Conservation (phyloP, 768 basidiomycete genomes). For the Lactifluus volemus region DNA sequence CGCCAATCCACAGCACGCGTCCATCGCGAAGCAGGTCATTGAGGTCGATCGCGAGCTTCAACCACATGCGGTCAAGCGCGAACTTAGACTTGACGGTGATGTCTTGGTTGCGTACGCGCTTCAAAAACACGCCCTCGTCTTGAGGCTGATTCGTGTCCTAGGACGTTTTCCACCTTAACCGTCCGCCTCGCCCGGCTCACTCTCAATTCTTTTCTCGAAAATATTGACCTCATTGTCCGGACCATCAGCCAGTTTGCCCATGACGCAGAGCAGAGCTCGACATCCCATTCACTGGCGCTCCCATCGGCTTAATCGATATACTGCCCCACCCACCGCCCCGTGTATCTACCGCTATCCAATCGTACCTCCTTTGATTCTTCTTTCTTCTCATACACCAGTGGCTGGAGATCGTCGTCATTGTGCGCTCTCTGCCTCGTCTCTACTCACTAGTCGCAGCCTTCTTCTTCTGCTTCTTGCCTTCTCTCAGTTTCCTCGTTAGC, state of each 20-base stretch:
- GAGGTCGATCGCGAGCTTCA: conserved; percentile 85
- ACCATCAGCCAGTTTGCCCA: conserved; percentile 77
- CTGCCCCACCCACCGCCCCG: conserved; percentile 16
- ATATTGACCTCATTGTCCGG: conserved; percentile 75
- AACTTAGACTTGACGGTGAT: conserved; percentile 56
- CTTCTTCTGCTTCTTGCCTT: conserved; percentile 91
- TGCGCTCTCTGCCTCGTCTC: conserved; percentile 34
- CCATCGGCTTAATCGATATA: conserved; percentile 7
- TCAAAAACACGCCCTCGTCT: conserved; percentile 2
- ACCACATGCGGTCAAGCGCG: conserved; percentile 66
- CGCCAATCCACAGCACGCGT: conserved; percentile 60
- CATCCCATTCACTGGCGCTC: not conserved
- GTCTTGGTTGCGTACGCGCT: conserved; percentile 65
- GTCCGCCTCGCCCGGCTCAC: conserved; percentile 78
- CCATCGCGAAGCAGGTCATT: conserved; percentile 74
- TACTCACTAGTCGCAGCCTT: conserved; percentile 56
- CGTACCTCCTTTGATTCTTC: conserved; percentile 17
- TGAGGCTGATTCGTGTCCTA: conserved; percentile 25
- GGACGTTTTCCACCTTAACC: conserved; percentile 70
- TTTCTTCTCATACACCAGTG: conserved; percentile 7
- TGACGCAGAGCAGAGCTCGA: conserved; percentile 36
- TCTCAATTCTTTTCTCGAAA: conserved; percentile 83
- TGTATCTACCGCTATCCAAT: conserved; percentile 19
- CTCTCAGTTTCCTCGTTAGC: conserved; percentile 70
- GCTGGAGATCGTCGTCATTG: conserved; percentile 9